These are phyloP conservation scores for Ogataea angusta DNA, from an alignment of 805 yeast species.

Conservation along the genomic window DNA sequence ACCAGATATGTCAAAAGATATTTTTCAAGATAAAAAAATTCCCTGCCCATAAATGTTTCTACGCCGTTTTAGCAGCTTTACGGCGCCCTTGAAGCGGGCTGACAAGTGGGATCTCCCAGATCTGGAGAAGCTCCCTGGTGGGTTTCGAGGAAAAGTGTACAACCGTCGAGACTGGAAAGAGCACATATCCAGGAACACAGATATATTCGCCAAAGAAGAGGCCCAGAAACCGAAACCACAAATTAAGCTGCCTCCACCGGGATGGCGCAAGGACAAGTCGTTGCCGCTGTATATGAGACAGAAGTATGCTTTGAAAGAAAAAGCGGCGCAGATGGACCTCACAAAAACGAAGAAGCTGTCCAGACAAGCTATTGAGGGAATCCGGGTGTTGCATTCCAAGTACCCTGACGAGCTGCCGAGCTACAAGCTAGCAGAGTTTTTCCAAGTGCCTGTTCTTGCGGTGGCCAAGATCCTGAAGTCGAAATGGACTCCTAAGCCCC, in stretches of 20 bases:
- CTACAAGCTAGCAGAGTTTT: conserved; percentile 57
- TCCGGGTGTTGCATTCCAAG: conserved; percentile 52
- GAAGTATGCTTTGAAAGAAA: conserved; percentile 57
- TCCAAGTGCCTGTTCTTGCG: conserved; percentile 76
- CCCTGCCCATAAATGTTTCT: conserved; percentile 1
- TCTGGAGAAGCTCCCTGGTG: conserved; percentile 32
- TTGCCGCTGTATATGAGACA: conserved; percentile 73
- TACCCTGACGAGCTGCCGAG: conserved; percentile 59
- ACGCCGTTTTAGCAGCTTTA: conserved; percentile 3
- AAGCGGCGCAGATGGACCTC: conserved; percentile 60
- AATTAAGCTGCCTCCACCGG: conserved; percentile 38
- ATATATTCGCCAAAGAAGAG: conserved; percentile 15
- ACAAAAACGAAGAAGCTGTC: conserved; percentile 65
- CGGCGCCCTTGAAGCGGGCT: conserved; percentile 15
- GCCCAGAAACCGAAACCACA: conserved; percentile 12
- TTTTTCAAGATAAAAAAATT: neutral
- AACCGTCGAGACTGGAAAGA: conserved; percentile 29
- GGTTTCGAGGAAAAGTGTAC: conserved; percentile 34
- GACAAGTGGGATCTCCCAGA: conserved; percentile 37
- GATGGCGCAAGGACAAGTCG: conserved; percentile 40
- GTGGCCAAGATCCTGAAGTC: conserved; percentile 75
- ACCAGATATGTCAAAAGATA: neutral
- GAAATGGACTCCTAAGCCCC: conserved; percentile 65
- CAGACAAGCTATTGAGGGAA: conserved; percentile 63
- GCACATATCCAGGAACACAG: conserved; percentile 21